Percentiles rank a stretch among this genome's conserved stretches.
These are phyloP conservation scores for Solanum medicagineum DNA, from an alignment of 257 asterid genomes.

Conservation along the genomic window DNA sequence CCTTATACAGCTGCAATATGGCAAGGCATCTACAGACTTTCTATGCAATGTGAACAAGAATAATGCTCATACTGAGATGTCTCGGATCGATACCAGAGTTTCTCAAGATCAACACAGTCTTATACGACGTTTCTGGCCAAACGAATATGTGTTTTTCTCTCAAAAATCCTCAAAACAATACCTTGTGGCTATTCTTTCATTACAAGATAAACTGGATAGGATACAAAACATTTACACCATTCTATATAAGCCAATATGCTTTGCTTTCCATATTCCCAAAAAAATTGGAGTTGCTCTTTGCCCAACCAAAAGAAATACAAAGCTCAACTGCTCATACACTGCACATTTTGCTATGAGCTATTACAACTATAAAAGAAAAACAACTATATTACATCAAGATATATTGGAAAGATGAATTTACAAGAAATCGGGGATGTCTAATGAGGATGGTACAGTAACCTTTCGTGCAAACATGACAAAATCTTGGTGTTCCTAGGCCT, in stretches of 20 bases:
- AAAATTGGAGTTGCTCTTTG: slow-evolving; percentile 6
- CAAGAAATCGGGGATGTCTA: slow-evolving; percentile 9
- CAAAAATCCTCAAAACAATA: neutral
- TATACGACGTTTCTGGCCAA: neutral
- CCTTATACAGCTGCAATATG: no score
- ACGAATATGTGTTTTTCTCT: neutral
- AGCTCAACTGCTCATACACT: neutral
- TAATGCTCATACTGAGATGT: no score
- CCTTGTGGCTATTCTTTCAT: neutral
- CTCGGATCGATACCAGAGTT: no score
- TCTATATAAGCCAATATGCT: neutral
- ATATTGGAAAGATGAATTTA: slow-evolving; percentile 27
- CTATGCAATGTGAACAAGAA: no score
- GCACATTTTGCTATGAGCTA: neutral
- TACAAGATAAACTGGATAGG: neutral
- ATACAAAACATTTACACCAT: neutral
- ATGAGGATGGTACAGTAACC: neutral
- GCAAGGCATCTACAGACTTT: no score
- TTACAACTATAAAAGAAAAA: slow-evolving; percentile 2
- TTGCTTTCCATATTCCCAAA: neutral
- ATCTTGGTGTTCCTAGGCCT: slow-evolving; percentile 20
- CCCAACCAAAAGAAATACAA: slow-evolving; percentile 10
- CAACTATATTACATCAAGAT: slow-evolving; percentile 6
- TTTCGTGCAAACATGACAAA: neutral
- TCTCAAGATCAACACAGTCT: neutral